Percentiles rank a stretch among this genome's conserved stretches.
phyloP scores from a whole-genome alignment of 345 rosid genomes.

The Populus euphratica region DNA sequence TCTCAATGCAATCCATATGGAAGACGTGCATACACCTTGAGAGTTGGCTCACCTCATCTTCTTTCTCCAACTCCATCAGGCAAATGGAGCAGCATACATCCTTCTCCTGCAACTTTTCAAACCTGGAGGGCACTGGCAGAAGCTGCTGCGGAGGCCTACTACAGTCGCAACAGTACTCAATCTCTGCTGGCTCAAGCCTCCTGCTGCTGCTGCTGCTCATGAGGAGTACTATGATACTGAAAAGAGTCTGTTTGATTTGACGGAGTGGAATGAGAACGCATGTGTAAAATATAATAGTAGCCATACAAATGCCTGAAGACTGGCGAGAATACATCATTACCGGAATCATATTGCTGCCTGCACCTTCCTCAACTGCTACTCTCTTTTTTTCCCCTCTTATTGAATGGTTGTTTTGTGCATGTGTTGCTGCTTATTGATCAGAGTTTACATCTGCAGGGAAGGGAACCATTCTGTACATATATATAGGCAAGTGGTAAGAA shows the following conservation, averaged over 20 bases:
- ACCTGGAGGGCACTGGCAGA: conserved; percentile 11
- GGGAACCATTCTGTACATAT: neutral
- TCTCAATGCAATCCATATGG: conserved; percentile 56
- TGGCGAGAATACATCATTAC: conserved; percentile 30
- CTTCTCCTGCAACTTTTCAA: conserved; percentile 10
- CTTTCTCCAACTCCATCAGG: conserved; percentile 46
- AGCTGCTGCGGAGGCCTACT: neutral
- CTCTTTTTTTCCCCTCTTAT: no score
- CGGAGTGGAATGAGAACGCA: conserved; percentile 49
- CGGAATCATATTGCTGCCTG: conserved; percentile 36
- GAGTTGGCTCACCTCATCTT: conserved; percentile 51
- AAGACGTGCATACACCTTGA: conserved; percentile 60
- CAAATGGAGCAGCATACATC: conserved; percentile 60
- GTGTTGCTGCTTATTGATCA: neutral
- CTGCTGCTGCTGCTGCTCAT: neutral
- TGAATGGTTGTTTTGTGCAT: no score
- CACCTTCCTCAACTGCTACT: no score
- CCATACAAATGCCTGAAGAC: conserved; percentile 39
- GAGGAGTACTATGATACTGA: conserved; percentile 17
- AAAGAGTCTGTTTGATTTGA: conserved; percentile 27
- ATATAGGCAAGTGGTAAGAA: neutral
- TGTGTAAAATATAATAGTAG: conserved; percentile 50
- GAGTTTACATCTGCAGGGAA: neutral
- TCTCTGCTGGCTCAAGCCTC: neutral
- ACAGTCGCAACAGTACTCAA: neutral